These are phyloP conservation scores for Lachancea lanzarotensis DNA, from an alignment of 805 yeast species.

Conservation along the genomic window DNA sequence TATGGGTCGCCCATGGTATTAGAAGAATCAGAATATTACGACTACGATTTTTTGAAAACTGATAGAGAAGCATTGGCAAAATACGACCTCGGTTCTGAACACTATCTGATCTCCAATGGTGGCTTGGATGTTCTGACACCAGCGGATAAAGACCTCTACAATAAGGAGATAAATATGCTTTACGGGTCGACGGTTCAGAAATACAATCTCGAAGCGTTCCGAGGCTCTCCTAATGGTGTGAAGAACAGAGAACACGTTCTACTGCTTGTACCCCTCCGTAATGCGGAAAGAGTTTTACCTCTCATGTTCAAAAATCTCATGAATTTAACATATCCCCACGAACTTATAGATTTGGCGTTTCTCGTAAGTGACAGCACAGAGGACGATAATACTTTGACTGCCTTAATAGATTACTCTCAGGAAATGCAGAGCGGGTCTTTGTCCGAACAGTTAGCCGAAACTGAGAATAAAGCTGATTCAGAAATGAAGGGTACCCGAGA, in stretches of 20 bases:
- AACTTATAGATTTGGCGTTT: conserved; percentile 71
- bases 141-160: conserved; percentile 25
- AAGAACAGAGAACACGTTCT: conserved; percentile 55
- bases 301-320: conserved; percentile 78
- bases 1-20: conserved; percentile 4
- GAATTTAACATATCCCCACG: conserved; percentile 82
- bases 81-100: conserved; percentile 36
- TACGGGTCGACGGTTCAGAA: conserved; percentile 46
- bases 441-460: conserved; percentile 33
- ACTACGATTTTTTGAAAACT: conserved; percentile 31
- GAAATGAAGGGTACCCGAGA: conserved; percentile 50
- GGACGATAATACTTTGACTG: conserved; percentile 58
- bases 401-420: conserved; percentile 56
- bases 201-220: conserved; percentile 55
- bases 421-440: conserved; percentile 68
- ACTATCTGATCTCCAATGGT: conserved; percentile 32
- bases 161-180: conserved; percentile 34
- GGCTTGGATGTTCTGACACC: conserved; percentile 30
- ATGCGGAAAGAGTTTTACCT: conserved; percentile 71
- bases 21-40: conserved; percentile 30
- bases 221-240: conserved; percentile 47
- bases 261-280: conserved; percentile 68
- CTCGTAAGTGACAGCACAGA: conserved; percentile 73
- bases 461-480: conserved; percentile 36
- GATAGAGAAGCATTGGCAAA: conserved; percentile 30